Evolutionary conservation across 495 filamentous ascomycete species (phyloP).

Genomic region (Annulohypoxylon maeteangense): DNA sequence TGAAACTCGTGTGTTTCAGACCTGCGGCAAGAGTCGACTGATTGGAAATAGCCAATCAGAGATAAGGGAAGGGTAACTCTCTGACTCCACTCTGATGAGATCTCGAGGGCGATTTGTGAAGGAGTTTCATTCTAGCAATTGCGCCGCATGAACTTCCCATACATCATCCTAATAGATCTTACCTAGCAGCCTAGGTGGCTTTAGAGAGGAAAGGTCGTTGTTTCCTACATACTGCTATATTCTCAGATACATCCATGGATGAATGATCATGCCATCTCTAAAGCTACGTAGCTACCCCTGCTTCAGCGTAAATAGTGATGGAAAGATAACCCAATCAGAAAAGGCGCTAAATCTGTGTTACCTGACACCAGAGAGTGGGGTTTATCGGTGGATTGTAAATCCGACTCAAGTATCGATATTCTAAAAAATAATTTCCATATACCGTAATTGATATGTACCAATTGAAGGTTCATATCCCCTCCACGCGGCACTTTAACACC

Average conservation of each 20-base stretch:
- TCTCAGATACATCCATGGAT: too few species aligned
- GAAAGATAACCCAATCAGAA: conserved; percentile 11
- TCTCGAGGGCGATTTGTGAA: conserved; percentile 29
- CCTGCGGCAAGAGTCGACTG: conserved; percentile 54
- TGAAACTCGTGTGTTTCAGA: conserved; percentile 54
- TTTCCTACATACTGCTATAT: too few species aligned
- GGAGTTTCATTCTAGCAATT: conserved; percentile 11
- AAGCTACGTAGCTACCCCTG: conserved; percentile 1
- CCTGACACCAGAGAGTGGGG: not conserved
- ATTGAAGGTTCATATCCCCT: conserved; percentile 36
- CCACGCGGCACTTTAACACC: conserved; percentile 8
- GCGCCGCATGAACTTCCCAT: conserved; percentile 2
- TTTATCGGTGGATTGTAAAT: conserved; percentile 27
- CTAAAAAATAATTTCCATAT: conserved; percentile 41
- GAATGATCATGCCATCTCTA: conserved; percentile 1
- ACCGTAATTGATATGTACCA: conserved; percentile 45
- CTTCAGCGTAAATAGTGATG: not conserved
- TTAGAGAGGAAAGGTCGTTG: not conserved
- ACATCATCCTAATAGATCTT: not conserved
- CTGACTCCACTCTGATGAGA: conserved; percentile 10
- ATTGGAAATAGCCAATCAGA: conserved; percentile 43
- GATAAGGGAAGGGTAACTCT: conserved; percentile 3
- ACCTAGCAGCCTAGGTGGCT: not conserved
- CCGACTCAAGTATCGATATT: conserved; percentile 21
- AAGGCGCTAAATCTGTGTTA: not conserved